phyloP scores from a whole-genome alignment of 2,329 filamentous ascomycete genomes.

The Colletotrichum kahawae region DNA sequence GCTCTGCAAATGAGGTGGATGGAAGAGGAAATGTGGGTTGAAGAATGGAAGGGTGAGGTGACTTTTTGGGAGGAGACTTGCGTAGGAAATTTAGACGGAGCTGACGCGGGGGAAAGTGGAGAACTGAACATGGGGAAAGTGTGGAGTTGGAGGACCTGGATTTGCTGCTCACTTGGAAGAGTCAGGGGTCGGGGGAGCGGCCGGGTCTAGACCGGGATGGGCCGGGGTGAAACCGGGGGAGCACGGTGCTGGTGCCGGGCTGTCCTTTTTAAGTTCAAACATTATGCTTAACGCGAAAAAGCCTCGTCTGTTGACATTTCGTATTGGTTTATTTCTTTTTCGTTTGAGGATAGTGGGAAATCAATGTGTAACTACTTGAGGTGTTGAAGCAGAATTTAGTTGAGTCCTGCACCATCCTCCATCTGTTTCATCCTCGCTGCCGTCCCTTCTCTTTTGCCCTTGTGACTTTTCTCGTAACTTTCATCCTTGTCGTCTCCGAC shows the following conservation, averaged over 20 bases:
- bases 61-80: background rate
- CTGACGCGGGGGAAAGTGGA: background rate
- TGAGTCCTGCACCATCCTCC: background rate
- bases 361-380: fast-evolving
- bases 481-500: background rate
- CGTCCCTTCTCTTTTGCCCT: too few species aligned
- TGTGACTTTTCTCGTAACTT: background rate
- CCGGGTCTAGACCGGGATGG: background rate
- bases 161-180: background rate
- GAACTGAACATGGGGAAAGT: background rate
- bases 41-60: background rate
- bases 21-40: background rate
- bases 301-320: background rate
- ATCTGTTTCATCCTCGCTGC: background rate
- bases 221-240: background rate
- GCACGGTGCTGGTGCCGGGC: background rate
- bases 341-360: too few species aligned
- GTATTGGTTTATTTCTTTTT: too few species aligned
- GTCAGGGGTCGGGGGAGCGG: background rate
- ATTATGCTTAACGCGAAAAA: fast-evolving
- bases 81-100: background rate
- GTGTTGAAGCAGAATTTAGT: background rate
- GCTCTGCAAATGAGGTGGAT: background rate
- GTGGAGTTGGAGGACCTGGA: background rate
- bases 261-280: background rate